Base-by-base conservation (phyloP, 2,329 filamentous ascomycete genomes). In the Cytospora piceicola region DNA sequence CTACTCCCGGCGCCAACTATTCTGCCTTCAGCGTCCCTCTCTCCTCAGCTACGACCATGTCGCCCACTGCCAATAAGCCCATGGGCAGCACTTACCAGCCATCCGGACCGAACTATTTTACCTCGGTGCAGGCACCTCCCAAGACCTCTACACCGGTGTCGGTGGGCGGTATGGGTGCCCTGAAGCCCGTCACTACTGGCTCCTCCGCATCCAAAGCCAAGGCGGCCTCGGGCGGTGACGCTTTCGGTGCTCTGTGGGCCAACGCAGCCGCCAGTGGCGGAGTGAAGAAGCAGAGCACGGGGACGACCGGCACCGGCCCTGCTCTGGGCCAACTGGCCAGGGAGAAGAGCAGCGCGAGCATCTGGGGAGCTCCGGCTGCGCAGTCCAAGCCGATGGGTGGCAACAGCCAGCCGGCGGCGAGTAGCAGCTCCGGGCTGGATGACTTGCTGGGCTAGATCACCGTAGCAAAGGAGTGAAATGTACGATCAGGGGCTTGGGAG, bases 311-410 rank as follows among this genome's bases (percentile, higher is more conserved):
- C 0, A 81, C 83, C 66, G 90, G 90, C 0, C 89, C 93, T 60
- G 94, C 94, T 63, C 85, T 99, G 79, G 94, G 93, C 34, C 94
- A 96, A 76, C 87, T 99, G 77, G 94, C 94, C n/a, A 97, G 97
- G 82, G 93, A 97, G 79, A 97, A 98, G 84, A 95, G 93, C 66
- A 93, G 89, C 72, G 93, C 94, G 20, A 93, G 94, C 9, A 92
- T 99, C 69, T 99, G 96, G 93, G 95, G 94, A 22, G 86, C 91
- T 0, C 84, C 90, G 20, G 82, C 88, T 57, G 67, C 81, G 70
- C 69, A 69, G 29, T 39, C 72, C n/a, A 75, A 78, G 68, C 71
- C 76, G 0, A 69, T 72, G 4, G 70, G 70, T 60, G 71, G 71
- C 58, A 67, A 72, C 66, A 68, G 72, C 66, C 66, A 66, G 51